These are phyloP conservation scores for Phaeotremella fagi DNA, from an alignment of 768 basidiomycete genomes.

Conservation along the genomic window DNA sequence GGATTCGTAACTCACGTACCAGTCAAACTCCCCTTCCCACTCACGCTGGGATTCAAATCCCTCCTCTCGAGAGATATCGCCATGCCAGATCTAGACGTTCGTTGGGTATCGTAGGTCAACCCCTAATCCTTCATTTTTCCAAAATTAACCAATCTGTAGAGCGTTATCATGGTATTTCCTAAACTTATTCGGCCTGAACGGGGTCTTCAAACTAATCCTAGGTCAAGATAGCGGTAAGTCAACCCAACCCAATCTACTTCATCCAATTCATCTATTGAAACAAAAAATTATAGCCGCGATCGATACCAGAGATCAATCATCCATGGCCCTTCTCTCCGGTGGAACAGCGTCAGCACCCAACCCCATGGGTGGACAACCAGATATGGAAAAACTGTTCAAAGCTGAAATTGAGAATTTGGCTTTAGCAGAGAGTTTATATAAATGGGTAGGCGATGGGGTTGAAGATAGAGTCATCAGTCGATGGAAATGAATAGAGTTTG, in stretches of 20 bases:
- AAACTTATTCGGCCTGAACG: slow-evolving; percentile 96
- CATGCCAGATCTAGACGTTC: slow-evolving; percentile 93
- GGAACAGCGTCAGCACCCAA: slow-evolving; percentile 36
- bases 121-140: background rate
- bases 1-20: background rate
- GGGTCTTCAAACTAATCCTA: slow-evolving; percentile 86
- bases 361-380: slow-evolving; percentile 57
- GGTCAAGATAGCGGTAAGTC: slow-evolving; percentile 78
- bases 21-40: slow-evolving; percentile 96
- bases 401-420: slow-evolving; percentile 88
- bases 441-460: slow-evolving; percentile 75
- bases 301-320: slow-evolving; percentile 65
- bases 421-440: slow-evolving; percentile 78
- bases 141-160: slow-evolving; percentile 7
- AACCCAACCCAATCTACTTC: too few relatives aligned
- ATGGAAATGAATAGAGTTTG: too few relatives aligned
- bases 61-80: slow-evolving; percentile 96
- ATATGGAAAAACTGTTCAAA: slow-evolving; percentile 83
- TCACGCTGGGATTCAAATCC: slow-evolving; percentile 94
- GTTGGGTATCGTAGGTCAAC: slow-evolving; percentile 81
- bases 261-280: slow-evolving; percentile 8
- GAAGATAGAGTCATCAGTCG: slow-evolving; percentile 71
- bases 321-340: slow-evolving; percentile 46
- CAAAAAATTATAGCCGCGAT: slow-evolving; percentile 61
- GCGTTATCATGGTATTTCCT: slow-evolving; percentile 97